Base-by-base conservation (phyloP, 768 basidiomycete species). In the Mycena vitilis region DNA sequence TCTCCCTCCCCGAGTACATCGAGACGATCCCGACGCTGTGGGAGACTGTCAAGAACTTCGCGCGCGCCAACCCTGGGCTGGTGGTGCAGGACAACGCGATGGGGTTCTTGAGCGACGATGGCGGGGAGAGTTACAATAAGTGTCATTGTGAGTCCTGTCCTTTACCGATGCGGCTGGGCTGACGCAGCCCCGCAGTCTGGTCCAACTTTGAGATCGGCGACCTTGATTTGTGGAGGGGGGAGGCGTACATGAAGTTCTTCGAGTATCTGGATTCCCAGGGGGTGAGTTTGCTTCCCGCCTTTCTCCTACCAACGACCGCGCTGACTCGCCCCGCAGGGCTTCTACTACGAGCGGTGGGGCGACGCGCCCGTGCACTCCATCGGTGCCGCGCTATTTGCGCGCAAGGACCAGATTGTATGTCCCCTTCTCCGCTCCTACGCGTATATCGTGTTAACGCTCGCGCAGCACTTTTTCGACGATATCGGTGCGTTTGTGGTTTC, bases 1-100 rank as follows among this genome's bases (percentile, higher is more conserved):
- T 90, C 51, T 82, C 85, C 1, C 78, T 91, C 47, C 68, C 23
- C 69, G 89, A 91, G 73, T 90, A 87, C 73, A 81, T 79, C 42
- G 83, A 82, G 63, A 91, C 89, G 8, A 88, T 91, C 47, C 82
- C 85, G 7, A 88, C 88, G 0, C 79, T 91, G 0, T 91, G 89
- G 89, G 73, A 82, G 30, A 78, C 84, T 1, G 85, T 86, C 38
- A 88, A 85, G 77, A 84, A 82, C 20, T 86, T 86, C 76, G 79
- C 83, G 63, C 63, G 73, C 30, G 64, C 72, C 30, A 72, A 86
- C 68, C 85, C 85, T 0, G 77, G 86, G 52, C 75, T 82, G 60
- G 67, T 87, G n/a, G 73, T 81, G 20, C 75, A 81, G 61, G 81
- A 82, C 55, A 88, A 88, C 74, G 80, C 83, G 6, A 79, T 86